Evolutionary conservation across 306 rosid species (phyloP).

Genomic region (Acacia melanoxylon): DNA sequence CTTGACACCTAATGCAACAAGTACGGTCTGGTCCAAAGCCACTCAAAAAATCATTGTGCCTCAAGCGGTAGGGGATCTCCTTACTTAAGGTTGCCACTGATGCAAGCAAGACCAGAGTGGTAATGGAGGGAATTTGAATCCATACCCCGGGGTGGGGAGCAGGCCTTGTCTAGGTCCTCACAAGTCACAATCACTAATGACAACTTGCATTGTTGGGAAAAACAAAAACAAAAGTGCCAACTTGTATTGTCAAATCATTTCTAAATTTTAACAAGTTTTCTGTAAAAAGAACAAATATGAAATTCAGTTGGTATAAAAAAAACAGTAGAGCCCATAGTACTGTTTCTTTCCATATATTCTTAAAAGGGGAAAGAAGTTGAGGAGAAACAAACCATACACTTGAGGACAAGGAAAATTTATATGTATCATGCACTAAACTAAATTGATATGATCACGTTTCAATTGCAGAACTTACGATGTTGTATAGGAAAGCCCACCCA

Average conservation of each 20-base stretch:
- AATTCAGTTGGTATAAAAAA: neutral
- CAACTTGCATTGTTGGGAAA: neutral
- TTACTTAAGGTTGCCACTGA: too few relatives aligned
- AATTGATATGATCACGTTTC: slow-evolving; percentile 11
- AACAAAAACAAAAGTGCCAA: too few relatives aligned
- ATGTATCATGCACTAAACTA: neutral
- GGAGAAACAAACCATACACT: neutral
- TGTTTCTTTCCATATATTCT: neutral
- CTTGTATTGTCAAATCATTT: neutral
- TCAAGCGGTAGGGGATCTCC: too few relatives aligned
- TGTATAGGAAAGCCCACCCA: slow-evolving; percentile 97
- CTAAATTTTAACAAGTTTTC: slow-evolving; percentile 14
- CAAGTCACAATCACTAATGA: neutral
- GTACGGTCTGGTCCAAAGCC: neutral
- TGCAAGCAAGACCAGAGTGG: neutral
- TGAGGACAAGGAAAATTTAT: neutral
- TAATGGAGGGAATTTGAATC: too few relatives aligned
- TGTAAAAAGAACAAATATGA: neutral
- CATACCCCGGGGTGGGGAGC: too few relatives aligned
- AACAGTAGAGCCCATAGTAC: neutral
- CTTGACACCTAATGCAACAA: neutral
- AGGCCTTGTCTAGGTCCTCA: too few relatives aligned
- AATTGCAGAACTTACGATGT: slow-evolving; percentile 67
- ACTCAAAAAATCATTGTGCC: too few relatives aligned
- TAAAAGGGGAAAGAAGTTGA: neutral